phyloP scores from a whole-genome alignment of 2,329 filamentous ascomycete genomes.

The Aspergillus clavatus region DNA sequence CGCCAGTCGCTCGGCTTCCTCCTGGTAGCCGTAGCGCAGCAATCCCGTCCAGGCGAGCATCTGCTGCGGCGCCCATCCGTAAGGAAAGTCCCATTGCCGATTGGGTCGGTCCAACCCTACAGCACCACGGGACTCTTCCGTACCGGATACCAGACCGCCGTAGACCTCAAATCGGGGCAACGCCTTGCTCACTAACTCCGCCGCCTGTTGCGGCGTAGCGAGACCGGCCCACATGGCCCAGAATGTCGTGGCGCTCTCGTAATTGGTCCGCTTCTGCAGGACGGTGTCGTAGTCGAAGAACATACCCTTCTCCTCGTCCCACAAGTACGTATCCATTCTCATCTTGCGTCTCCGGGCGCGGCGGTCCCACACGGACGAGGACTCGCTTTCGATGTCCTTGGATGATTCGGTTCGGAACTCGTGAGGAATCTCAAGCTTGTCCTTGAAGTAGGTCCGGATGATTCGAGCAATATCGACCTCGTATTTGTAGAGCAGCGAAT shows the following conservation, averaged over 20 bases:
- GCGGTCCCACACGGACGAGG: constrained; percentile 85
- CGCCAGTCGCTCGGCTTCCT: constrained; percentile 80
- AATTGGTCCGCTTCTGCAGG: constrained; percentile 72
- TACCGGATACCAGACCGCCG: constrained; percentile 84
- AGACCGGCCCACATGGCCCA: constrained; percentile 97
- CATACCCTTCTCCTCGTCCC: constrained; percentile 89
- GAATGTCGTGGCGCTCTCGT: constrained; percentile 90
- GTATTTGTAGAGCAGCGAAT: constrained; percentile 94
- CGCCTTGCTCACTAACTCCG: constrained; percentile 71
- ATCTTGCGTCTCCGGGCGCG: constrained; percentile 78
- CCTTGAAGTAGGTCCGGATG: constrained; percentile 78
- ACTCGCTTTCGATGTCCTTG: constrained; percentile 66
- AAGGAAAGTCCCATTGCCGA: constrained; percentile 97
- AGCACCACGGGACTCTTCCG: constrained; percentile 77
- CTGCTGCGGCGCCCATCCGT: constrained; percentile 97
- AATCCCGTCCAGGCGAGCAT: constrained; percentile 96
- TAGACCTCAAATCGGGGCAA: constrained; percentile 83
- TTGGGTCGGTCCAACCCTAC: constrained; percentile 81
- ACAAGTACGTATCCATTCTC: constrained; percentile 86
- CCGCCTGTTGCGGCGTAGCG: constrained; percentile 79
- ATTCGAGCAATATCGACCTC: constrained; percentile 86
- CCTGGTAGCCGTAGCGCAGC: constrained; percentile 83
- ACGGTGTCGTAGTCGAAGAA: constrained; percentile 96
- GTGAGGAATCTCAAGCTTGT: constrained; percentile 72
- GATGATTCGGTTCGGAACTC: constrained; percentile 70